These are phyloP conservation scores for Suillus variegatus DNA, from an alignment of 768 basidiomycete genomes.

Conservation along the genomic window DNA sequence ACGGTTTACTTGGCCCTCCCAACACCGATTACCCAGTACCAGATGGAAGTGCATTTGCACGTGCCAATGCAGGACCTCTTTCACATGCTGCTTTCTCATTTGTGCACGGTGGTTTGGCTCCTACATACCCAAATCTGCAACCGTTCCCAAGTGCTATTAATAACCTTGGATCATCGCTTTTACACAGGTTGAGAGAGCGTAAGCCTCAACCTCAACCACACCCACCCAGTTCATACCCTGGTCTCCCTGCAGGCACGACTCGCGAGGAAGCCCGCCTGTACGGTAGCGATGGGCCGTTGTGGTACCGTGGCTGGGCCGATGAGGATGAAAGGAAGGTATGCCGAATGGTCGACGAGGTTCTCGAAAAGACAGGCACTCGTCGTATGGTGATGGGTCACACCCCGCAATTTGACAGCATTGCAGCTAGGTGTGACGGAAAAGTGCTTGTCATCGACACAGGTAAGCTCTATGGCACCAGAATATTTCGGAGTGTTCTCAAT, in stretches of 20 bases:
- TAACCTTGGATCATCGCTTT: conserved; percentile 63
- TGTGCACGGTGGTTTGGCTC: conserved; percentile 89
- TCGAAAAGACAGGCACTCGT: conserved; percentile 75
- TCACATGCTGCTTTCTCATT: conserved; percentile 86
- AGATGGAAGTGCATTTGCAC: conserved; percentile 29
- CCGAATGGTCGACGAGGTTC: conserved; percentile 65
- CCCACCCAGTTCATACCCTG: conserved; percentile 76
- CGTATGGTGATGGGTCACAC: conserved; percentile 98
- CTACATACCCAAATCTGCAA: conserved; percentile 68
- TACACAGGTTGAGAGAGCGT: conserved; percentile 69
- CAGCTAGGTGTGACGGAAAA: conserved; percentile 86
- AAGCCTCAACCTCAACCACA: conserved; percentile 70
- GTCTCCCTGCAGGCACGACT: conserved; percentile 67
- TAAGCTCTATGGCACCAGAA: conserved; percentile 24
- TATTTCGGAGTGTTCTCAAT: conserved; percentile 14
- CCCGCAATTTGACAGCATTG: conserved; percentile 85
- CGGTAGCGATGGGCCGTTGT: conserved; percentile 77
- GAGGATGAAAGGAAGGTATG: conserved; percentile 73
- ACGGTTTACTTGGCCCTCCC: conserved; percentile 64
- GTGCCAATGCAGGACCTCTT: conserved; percentile 46
- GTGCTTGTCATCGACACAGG: conserved; percentile 97
- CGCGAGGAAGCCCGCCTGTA: conserved; percentile 73
- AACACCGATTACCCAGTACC: conserved; percentile 60
- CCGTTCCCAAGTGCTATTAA: conserved; percentile 91
- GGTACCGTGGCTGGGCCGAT: conserved; percentile 94